Base-by-base conservation (phyloP, 2,329 filamentous ascomycete species). In the Cordyceps militaris region DNA sequence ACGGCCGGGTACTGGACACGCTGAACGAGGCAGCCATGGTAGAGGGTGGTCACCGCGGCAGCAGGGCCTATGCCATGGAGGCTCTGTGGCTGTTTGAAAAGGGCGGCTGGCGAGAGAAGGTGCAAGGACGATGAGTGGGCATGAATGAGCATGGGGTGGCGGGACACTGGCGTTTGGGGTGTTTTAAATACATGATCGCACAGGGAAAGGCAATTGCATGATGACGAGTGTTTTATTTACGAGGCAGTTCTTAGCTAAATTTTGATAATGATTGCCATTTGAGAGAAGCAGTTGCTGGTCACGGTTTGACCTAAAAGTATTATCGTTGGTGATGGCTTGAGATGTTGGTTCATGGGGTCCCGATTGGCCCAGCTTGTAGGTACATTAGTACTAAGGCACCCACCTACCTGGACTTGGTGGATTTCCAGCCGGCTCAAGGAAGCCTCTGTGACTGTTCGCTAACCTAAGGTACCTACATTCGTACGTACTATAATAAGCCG, bases 31-130 rank as follows among this genome's bases (percentile, higher is more conserved):
- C 94, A 65, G 89, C 89, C 40, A 82, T 84, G 53, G 80, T 79
- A 60, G 84, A 84, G 36, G 74, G 77, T 28, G 85, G 85, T 0
- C 92, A 97, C 76, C 76, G 88, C 59, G 93, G 90, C 58, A 90
- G 89, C 51, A 83, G 85, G 66, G 87, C 88, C 0, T 96, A 92
- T 77, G 92, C 93, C 11, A 85, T 88, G 3, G 93, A 97, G 71
- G 92, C 91, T 1, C 74, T 97, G 16, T 97, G 93, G 92, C 71
- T 96, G 61, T 92, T 81, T 63, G 81, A 84, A 67, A 84, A 82
- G 70, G 90, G 90, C 63, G 88, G 78, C 67, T 88, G 78, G 88
- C 88, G 68, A 73, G 85, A 74, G 76, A 82, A 70, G 72, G 79
- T 75, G 74, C 79, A 77, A 73, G 82, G 83, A 73, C 73, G 78